Percentiles rank a stretch among this genome's conserved stretches.
phyloP scores from a whole-genome alignment of 441 rosid genomes.

The Syzygium syzygioides region DNA sequence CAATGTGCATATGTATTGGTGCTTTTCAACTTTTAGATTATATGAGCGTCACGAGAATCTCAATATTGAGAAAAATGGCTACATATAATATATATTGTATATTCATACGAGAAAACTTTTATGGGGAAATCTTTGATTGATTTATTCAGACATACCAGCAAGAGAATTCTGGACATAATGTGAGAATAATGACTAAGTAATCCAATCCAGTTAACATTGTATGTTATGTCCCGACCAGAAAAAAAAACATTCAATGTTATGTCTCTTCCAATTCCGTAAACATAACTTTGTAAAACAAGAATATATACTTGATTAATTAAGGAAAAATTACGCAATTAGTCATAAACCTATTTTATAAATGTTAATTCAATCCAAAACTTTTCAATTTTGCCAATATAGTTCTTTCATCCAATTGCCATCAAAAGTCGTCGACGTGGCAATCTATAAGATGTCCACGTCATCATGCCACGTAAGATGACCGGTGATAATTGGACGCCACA shows the following conservation, averaged over 20 bases:
- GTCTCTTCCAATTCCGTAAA: not conserved
- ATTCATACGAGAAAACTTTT: not conserved
- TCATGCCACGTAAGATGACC: not conserved
- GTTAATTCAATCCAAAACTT: not conserved
- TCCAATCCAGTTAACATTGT: not conserved
- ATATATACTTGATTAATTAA: not conserved
- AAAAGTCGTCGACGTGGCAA: not conserved
- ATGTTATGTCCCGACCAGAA: not conserved
- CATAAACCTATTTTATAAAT: too few relatives aligned
- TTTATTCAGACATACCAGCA: not conserved
- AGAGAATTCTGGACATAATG: not conserved
- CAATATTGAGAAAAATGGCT: not conserved
- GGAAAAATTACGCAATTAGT: too few relatives aligned
- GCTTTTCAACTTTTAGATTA: not conserved
- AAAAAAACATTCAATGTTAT: not conserved
- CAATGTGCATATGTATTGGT: not conserved
- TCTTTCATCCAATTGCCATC: not conserved
- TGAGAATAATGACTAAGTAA: not conserved
- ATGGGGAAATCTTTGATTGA: not conserved
- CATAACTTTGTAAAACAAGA: not conserved
- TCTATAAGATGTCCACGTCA: fast-evolving
- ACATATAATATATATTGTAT: not conserved
- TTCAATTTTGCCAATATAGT: not conserved
- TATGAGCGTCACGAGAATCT: fast-evolving
- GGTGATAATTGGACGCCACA: too few relatives aligned